Conservation (phyloP, 2,329 filamentous ascomycete genomes). For the Phyllosticta ampelicida region DNA sequence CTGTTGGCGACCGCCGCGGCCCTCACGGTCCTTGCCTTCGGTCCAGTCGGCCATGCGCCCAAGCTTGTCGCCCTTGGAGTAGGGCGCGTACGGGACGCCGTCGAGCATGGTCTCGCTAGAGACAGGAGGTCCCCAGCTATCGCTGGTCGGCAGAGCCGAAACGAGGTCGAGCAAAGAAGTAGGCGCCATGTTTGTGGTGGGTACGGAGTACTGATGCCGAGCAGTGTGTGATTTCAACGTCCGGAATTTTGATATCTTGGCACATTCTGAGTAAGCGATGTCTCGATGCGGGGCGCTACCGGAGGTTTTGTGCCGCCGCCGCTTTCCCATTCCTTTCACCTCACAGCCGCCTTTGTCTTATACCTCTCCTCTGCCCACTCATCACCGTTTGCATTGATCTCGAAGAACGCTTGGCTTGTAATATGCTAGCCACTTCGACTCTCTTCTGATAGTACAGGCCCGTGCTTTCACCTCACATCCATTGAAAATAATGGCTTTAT, state of each 20-base stretch:
- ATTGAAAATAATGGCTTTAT: constrained; percentile 3
- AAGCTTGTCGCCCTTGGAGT: constrained; percentile 97
- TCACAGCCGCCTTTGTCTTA: neutral
- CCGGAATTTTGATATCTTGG: constrained; percentile 12
- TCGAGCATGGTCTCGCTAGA: constrained; percentile 81
- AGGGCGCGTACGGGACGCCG: constrained; percentile 93
- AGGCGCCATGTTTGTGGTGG: constrained; percentile 31
- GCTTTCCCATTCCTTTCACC: neutral
- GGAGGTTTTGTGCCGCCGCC: neutral
- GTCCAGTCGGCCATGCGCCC: constrained; percentile 99
- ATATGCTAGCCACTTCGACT: neutral
- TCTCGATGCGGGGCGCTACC: neutral
- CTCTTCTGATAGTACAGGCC: neutral
- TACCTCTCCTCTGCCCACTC: neutral
- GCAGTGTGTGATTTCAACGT: constrained; percentile 1
- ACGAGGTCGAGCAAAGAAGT: constrained; percentile 39
- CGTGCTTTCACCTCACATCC: neutral
- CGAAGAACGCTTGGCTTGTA: neutral
- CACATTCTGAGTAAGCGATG: constrained; percentile 9
- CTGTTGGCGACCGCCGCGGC: constrained; percentile 67
- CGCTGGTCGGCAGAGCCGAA: constrained; percentile 34
- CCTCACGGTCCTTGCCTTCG: constrained; percentile 69
- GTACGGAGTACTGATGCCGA: constrained; percentile 2
- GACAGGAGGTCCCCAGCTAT: constrained; percentile 70
- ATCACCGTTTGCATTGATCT: neutral